Percentiles rank a stretch among this genome's conserved stretches.
Conservation (phyloP, 495 filamentous ascomycete genomes). For the Penicillium nucicola region DNA sequence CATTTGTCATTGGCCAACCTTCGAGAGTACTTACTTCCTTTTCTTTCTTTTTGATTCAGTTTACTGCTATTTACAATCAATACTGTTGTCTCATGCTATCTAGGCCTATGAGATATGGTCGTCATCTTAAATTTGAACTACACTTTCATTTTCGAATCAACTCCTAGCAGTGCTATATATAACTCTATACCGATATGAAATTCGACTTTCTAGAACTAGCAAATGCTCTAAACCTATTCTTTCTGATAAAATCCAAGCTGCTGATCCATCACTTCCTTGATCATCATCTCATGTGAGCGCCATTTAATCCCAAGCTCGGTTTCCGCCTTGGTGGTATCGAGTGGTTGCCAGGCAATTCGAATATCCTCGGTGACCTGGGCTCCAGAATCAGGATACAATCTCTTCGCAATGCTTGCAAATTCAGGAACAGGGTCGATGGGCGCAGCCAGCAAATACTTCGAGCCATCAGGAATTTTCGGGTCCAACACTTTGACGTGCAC, state of each 20-base stretch:
- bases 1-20: not conserved
- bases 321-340: slow-evolving; percentile 55
- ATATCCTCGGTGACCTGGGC: slow-evolving; percentile 22
- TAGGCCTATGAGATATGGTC: too few relatives aligned
- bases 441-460: slow-evolving; percentile 27
- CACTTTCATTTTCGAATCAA: too few relatives aligned
- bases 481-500: slow-evolving; percentile 32
- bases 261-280: slow-evolving; percentile 36
- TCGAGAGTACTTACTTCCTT: too few relatives aligned
- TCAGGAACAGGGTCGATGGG: slow-evolving; percentile 22
- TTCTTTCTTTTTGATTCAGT: too few relatives aligned
- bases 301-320: slow-evolving; percentile 34
- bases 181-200: too few relatives aligned
- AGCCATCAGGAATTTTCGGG: slow-evolving; percentile 16
- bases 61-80: too few relatives aligned
- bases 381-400: slow-evolving; percentile 24
- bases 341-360: slow-evolving; percentile 37
- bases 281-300: slow-evolving; percentile 27
- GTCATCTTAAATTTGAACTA: not conserved
- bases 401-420: slow-evolving; percentile 24
- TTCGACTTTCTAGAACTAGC: too few relatives aligned
- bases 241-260: slow-evolving; percentile 19
- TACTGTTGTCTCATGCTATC: too few relatives aligned
- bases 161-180: too few relatives aligned
- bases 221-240: not conserved